Conservation (phyloP, 805 yeast species). For the Limtongozyma cylindracea region DNA sequence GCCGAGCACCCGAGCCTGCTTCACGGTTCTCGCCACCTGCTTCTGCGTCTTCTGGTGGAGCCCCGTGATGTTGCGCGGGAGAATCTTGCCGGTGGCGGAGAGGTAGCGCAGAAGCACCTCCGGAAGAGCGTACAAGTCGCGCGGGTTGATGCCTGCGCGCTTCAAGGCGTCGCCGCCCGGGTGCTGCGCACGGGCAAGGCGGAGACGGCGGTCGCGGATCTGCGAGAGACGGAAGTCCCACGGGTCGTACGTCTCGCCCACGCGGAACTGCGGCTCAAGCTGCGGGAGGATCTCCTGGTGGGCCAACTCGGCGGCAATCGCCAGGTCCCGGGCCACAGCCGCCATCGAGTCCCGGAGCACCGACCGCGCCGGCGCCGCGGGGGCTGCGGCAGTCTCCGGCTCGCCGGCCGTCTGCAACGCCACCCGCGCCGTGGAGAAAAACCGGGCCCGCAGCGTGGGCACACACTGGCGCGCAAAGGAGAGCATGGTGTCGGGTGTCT, state of each 20-base stretch:
- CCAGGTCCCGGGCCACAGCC: background rate
- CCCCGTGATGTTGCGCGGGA: conserved; percentile 54
- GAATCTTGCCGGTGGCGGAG: conserved; percentile 49
- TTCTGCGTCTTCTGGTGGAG: too few relatives aligned
- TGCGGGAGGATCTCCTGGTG: background rate
- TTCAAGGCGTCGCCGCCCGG: conserved; percentile 11
- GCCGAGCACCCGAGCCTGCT: too few relatives aligned
- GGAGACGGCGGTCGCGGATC: too few relatives aligned
- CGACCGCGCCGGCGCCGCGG: background rate
- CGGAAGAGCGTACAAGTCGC: conserved; percentile 50
- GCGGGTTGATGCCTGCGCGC: conserved; percentile 32
- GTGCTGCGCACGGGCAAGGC: too few relatives aligned
- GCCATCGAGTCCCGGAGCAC: background rate
- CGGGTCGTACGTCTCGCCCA: conserved; percentile 46
- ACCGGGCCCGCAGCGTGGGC: too few relatives aligned
- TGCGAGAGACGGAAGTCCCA: too few relatives aligned
- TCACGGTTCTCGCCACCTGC: too few relatives aligned
- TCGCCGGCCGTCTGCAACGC: too few relatives aligned
- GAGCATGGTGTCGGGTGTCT: too few relatives aligned
- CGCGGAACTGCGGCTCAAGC: conserved; percentile 15
- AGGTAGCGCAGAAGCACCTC: conserved; percentile 38
- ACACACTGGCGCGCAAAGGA: too few relatives aligned
- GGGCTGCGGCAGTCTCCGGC: background rate
- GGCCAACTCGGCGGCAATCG: background rate
- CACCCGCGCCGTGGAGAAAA: too few relatives aligned